Evolutionary conservation across 1,284 basidiomycete genomes (phyloP), one percentile per base, ranked within the genome.

Genomic region (Trametes sp.): DNA sequence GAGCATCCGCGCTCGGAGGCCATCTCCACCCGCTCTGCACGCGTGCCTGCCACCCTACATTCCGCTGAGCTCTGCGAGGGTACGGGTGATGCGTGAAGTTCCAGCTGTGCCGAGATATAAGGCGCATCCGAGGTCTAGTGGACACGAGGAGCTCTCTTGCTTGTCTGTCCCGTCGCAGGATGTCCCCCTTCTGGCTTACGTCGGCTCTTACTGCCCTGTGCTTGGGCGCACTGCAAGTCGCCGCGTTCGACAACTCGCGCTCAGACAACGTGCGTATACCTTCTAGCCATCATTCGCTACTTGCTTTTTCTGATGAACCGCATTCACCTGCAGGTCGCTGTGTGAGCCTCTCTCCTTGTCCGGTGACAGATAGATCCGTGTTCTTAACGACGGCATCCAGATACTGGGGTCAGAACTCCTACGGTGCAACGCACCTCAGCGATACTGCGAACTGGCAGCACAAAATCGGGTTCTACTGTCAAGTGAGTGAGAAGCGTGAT

Each of bases 391-490:
- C 44, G 29, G 11, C n/a, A 26, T 50, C 11, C 57, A 76, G 74
- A 11, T 81, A 81, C 66, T 81, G 78, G 78, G 80, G 80, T 24
- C 79, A 87, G 68, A 83, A 87, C 72, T 85, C 84, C 0, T 86
- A 84, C 59, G 85, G 85, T 24, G 84, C 83, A 9, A 81, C 80
- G 4, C 77, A 84, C 65, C 19, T 35, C 21, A 70, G 64, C 44
- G 80, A 82, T 64, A 64, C 74, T 6, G 76, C 78, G 14, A 76
- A 81, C 64, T 86, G 76, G 73, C 86, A 87, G 70, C 74, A 84
- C 69, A 69, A 72, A 5, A 73, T 87, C 31, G 76, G 79, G 6
- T 74, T 75, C 42, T 86, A 87, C 61, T 86, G 84, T 66, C 79
- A 82, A 73, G 81, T 82, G 36, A 31, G 63, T 63, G 2, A 6